Evolutionary conservation across 1,284 basidiomycete genomes (phyloP), one percentile per base, ranked within the genome.

Genomic region (Hemileia vastatrix): DNA sequence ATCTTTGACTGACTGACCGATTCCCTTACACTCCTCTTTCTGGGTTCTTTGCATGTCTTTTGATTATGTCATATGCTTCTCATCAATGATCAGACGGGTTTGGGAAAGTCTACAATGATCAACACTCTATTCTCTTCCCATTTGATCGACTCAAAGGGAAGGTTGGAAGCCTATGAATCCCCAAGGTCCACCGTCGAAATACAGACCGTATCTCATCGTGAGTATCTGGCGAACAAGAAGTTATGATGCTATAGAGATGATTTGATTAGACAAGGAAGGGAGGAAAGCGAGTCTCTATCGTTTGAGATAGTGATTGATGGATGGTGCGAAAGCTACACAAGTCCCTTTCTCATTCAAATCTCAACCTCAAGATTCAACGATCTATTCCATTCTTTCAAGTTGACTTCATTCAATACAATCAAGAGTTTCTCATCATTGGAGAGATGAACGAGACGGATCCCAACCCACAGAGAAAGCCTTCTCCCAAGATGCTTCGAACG

Each of bases 31-130:
- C 23, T 13, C 48, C 31, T 24, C 48, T 13, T 27, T 27, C 27
- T 27, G 27, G 27, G 27, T 27, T 27, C 27, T 27, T 27, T 27
- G 27, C 27, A 27, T 27, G 27, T 11, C 36, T 40, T 15, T 40
- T 40, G 15, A 40, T 40, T 15, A 40, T 40, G 36, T 40, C 11
- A 40, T 11, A 47, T 23, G 18, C 18, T 15, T 24, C 23, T 24
- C 48, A 24, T 27, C 27, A 27, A 27, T 27, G 27, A 27, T 27
- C 27, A 74, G 62, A 71, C 73, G 2, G 73, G 73, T 13, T 64
- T 75, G 3, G 73, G 73, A 31, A 75, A 75, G 60, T 70, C 67
- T 19, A 74, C 73, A n/a, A 67, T 75, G n/a, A 69, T 75, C 72
- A 75, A 75, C 68, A 74, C 73, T 51, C 67, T 75, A 15, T 75